These are phyloP conservation scores for Metschnikowia baotianmanensis DNA, from an alignment of 805 yeast species.

Conservation along the genomic window DNA sequence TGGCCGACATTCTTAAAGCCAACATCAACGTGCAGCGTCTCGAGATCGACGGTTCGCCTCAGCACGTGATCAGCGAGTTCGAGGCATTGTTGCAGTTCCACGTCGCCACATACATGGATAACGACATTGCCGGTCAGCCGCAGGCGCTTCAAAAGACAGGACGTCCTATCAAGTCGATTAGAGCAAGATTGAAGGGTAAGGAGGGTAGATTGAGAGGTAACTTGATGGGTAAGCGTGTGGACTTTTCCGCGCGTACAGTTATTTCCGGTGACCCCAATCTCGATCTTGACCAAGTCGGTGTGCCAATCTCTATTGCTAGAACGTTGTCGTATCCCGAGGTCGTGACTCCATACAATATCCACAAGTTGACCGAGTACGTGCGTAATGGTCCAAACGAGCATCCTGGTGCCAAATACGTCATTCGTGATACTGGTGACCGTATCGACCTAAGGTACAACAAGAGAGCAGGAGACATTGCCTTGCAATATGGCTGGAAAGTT, in stretches of 20 bases:
- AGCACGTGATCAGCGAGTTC: constrained; percentile 94
- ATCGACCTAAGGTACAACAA: constrained; percentile 95
- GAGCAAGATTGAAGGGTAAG: constrained; percentile 99
- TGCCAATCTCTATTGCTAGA: constrained; percentile 93
- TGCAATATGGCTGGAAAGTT: constrained; percentile 99
- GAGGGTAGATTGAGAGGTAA: constrained; percentile 99
- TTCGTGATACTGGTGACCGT: constrained; percentile 98
- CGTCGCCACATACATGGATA: constrained; percentile 99
- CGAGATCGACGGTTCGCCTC: constrained; percentile 99
- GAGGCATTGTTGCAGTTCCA: constrained; percentile 95
- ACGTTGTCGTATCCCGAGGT: constrained; percentile 95
- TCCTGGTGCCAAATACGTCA: constrained; percentile 98
- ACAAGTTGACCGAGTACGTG: constrained; percentile 85
- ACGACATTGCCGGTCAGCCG: constrained; percentile 99
- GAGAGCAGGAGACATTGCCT: constrained; percentile 96
- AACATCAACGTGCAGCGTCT: constrained; percentile 95
- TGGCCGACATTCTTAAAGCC: constrained; percentile 95
- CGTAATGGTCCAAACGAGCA: constrained; percentile 99
- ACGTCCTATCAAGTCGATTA: constrained; percentile 95
- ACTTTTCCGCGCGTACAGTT: constrained; percentile 97
- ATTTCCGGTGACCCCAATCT: constrained; percentile 99
- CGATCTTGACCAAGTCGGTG: constrained; percentile 98
- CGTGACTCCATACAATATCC: constrained; percentile 96
- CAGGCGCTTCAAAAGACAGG: constrained; percentile 99
- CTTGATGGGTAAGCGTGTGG: constrained; percentile 99